phyloP scores from a whole-genome alignment of 2,329 filamentous ascomycete genomes.

The Hypoxylon sp. region DNA sequence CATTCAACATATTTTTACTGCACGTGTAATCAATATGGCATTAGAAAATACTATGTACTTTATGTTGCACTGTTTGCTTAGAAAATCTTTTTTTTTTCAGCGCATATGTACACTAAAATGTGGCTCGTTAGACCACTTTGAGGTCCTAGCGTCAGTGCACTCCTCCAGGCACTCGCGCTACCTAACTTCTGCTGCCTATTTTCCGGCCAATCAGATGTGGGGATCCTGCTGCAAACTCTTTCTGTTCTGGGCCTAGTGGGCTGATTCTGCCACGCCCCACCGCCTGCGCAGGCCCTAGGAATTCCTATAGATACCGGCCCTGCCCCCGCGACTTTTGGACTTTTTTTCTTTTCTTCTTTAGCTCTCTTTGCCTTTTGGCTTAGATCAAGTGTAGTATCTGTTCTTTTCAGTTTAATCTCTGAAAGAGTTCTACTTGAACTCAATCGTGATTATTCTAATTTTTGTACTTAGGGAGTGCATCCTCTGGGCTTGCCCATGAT shows the following conservation, averaged over 20 bases:
- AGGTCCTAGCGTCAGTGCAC: not conserved
- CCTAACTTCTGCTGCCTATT: not conserved
- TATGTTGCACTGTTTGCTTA: not conserved
- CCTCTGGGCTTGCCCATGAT: conserved; percentile 44
- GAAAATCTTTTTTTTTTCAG: too few relatives aligned
- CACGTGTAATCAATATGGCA: too few relatives aligned
- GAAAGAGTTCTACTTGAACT: conserved; percentile 43
- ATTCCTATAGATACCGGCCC: conserved; percentile 2
- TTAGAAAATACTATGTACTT: too few relatives aligned
- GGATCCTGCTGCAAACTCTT: not conserved
- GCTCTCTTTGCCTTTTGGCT: conserved; percentile 47
- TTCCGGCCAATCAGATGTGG: conserved; percentile 20
- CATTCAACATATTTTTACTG: too few relatives aligned
- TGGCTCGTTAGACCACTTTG: not conserved
- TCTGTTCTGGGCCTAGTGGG: conserved; percentile 1
- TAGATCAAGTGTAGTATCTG: conserved; percentile 47
- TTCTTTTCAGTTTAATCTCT: conserved; percentile 48
- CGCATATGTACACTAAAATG: too few relatives aligned
- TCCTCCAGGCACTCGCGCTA: not conserved
- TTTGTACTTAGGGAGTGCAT: conserved; percentile 35
- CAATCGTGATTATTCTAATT: conserved; percentile 46
- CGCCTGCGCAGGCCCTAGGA: not conserved
- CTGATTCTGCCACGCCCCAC: conserved; percentile 13
- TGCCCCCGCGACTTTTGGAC: not conserved
- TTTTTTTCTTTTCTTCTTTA: conserved; percentile 37